Base-by-base conservation (phyloP, 108 stramenopile genomes). In the Nitzschia inconspicua region DNA sequence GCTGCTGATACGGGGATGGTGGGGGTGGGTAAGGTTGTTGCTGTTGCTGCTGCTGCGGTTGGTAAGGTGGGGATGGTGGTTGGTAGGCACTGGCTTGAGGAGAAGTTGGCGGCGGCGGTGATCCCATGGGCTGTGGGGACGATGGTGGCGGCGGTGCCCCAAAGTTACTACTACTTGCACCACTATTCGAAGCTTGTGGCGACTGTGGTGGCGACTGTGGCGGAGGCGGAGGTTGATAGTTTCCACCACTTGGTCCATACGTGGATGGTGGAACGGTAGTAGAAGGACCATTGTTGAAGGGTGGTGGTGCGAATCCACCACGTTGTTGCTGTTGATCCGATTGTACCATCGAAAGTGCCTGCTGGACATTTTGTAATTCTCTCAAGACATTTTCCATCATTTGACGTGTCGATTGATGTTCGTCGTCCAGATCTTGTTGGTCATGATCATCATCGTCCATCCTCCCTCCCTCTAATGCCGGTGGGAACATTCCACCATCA, bases 361-460 rank as follows among this genome's bases (percentile, higher is more conserved):
- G 16, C 19, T 54, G 53, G 2, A 54, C 53, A 19, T 36, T 18
- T 28, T 54, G 53, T 32, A 54, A 37, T 32, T 54, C 53, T 0
- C 20, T 22, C 18, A 54, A 16, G 4, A 54, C 53, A 1, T 35
- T 54, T 31, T 54, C 35, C 53, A 54, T 54, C 53, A 54, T 54
- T 2, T 3, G n/a, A n/a, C 29, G 26, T 19, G 53, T 54, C 30
- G 53, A 13, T 18, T 54, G 20, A 22, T 54, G 53, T 37, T 54
- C 35, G 2, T 54, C 53, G 26, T 54, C 53, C n/a, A 36, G 53
- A 31, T 36, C n/a, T n/a, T n/a, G n/a, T n/a, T n/a, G n/a, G n/a
- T n/a, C n/a, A n/a, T n/a, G n/a, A n/a, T n/a, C n/a, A n/a, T n/a
- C n/a, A n/a, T n/a, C n/a, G n/a, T n/a, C n/a, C n/a, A n/a, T n/a